Conservation (phyloP, 2,329 filamentous ascomycete species). For the Stachybotrys chlorohalonatus region DNA sequence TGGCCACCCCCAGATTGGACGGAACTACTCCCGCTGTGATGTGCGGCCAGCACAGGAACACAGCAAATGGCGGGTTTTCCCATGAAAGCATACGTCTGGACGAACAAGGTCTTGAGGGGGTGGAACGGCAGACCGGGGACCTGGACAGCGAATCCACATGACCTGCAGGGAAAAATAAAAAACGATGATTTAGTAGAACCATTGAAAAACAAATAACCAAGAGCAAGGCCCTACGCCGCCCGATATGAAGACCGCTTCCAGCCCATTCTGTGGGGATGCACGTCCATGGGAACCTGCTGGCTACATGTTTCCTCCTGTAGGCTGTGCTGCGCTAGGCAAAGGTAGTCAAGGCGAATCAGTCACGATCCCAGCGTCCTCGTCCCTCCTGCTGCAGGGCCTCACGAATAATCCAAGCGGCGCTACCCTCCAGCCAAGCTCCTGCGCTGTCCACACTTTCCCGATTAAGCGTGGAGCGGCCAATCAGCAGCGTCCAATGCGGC, state of each 20-base stretch:
- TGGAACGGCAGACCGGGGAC: no score
- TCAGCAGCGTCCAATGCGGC: slow-evolving; percentile 3
- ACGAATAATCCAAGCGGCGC: no score
- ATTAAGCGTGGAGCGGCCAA: slow-evolving; percentile 17
- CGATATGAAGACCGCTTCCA: neutral
- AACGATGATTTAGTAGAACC: no score
- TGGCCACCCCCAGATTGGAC: neutral
- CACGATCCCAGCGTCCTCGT: neutral
- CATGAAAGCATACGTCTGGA: no score
- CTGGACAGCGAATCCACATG: no score
- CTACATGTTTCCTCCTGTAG: no score
- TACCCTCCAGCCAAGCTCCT: neutral
- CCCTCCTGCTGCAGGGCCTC: no score
- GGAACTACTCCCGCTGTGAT: neutral
- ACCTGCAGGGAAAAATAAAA: no score
- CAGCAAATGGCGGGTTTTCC: neutral
- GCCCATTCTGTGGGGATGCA: neutral
- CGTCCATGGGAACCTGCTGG: no score
- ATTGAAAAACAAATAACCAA: neutral
- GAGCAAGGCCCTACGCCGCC: neutral
- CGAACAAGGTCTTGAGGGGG: no score
- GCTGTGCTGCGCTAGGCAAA: no score
- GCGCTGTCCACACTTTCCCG: slow-evolving; percentile 1
- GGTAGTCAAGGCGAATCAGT: neutral
- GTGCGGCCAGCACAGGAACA: no score